These are phyloP conservation scores for Xylaria sp. DNA, from an alignment of 2,329 filamentous ascomycete species.

Conservation along the genomic window DNA sequence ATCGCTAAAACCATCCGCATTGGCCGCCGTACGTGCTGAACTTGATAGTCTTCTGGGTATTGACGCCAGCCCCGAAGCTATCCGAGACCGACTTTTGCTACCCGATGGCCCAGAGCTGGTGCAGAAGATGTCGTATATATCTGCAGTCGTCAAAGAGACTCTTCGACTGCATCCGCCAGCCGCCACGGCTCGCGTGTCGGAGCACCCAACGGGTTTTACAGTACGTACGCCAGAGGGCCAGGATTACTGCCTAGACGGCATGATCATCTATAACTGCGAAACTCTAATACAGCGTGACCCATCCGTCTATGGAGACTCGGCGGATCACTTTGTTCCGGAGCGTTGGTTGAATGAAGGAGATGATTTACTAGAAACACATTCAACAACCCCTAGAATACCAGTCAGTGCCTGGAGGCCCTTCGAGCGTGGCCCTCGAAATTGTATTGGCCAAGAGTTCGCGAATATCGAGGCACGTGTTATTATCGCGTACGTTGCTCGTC, in stretches of 20 bases:
- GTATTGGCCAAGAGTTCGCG: constrained; percentile 31
- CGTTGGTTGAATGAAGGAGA: constrained; percentile 51
- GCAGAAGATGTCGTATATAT: constrained; percentile 50
- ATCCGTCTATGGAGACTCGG: constrained; percentile 52
- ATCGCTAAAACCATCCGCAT: constrained; percentile 47
- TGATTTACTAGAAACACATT: not conserved
- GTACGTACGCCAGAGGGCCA: constrained; percentile 36
- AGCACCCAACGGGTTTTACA: constrained; percentile 46
- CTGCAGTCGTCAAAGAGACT: constrained; percentile 55
- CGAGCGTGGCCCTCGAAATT: constrained; percentile 28
- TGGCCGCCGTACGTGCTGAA: constrained; percentile 50
- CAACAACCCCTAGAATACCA: constrained; percentile 36
- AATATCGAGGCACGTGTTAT: constrained; percentile 27
- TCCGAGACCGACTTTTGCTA: constrained; percentile 39
- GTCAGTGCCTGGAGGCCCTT: constrained; percentile 56
- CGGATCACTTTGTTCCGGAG: constrained; percentile 54
- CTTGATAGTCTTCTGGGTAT: constrained; percentile 52
- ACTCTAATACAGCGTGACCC: constrained; percentile 52
- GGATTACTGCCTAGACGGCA: constrained; percentile 47
- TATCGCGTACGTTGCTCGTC: constrained; percentile 26
- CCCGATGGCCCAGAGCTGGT: constrained; percentile 49
- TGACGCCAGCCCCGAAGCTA: constrained; percentile 20
- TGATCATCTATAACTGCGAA: constrained; percentile 50
- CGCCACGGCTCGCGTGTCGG: constrained; percentile 46
- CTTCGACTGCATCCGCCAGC: constrained; percentile 53